Evolutionary conservation across 2,329 filamentous ascomycete species (phyloP).

Genomic region (Juglanconis juglandina): DNA sequence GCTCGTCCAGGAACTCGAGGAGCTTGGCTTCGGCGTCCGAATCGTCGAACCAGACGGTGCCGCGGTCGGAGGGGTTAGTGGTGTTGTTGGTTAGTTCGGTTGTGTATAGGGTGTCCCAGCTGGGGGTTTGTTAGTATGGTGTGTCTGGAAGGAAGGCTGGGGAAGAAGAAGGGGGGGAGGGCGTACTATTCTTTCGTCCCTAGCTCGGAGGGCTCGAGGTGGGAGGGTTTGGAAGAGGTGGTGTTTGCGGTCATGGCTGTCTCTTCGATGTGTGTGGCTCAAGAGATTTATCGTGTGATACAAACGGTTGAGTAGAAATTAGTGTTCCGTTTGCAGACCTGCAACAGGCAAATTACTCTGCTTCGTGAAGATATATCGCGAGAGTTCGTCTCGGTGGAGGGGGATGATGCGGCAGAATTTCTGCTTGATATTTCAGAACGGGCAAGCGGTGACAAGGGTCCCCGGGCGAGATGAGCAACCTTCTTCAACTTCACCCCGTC

Average conservation of each 20-base stretch:
- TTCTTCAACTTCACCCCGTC: no score
- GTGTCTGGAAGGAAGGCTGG: constrained; percentile 4
- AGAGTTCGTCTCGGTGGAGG: background rate
- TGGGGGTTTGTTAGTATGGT: constrained; percentile 29
- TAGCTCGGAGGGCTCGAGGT: constrained; percentile 73
- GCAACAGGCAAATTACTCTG: no score
- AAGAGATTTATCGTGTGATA: background rate
- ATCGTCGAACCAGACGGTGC: constrained; percentile 96
- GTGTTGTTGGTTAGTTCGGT: constrained; percentile 69
- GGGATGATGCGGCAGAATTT: constrained; percentile 3
- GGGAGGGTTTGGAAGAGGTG: constrained; percentile 44
- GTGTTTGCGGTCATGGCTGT: constrained; percentile 3
- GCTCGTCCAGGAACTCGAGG: constrained; percentile 59
- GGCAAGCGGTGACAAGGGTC: background rate
- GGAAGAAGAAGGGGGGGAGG: background rate
- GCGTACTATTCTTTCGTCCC: constrained; percentile 89
- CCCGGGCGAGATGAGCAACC: no score
- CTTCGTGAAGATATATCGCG: background rate
- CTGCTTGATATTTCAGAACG: background rate
- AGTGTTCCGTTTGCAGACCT: no score
- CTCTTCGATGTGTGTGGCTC: no score
- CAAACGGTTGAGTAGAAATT: background rate
- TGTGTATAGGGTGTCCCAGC: constrained; percentile 74
- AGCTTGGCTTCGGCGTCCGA: constrained; percentile 82
- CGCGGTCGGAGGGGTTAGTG: constrained; percentile 71